Evolutionary conservation across 257 asterid genomes (phyloP).

Genomic region (Fraxinus cuspidata): DNA sequence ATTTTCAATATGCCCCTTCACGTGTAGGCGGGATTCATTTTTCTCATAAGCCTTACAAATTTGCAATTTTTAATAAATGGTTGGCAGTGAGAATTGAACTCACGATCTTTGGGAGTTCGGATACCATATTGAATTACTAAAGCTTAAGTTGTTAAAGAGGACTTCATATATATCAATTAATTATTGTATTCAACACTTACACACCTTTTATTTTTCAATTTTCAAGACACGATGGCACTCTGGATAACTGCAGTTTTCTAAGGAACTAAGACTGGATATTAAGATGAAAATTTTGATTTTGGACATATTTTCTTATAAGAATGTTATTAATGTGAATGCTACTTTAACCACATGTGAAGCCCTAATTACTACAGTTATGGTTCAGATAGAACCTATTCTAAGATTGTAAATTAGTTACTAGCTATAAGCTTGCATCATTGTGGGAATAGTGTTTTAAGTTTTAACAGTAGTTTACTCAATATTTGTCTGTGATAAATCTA

Average conservation of each 20-base stretch:
- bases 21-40: no score
- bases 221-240: background rate
- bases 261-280: background rate
- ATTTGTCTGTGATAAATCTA: background rate
- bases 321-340: background rate
- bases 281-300: background rate
- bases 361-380: background rate
- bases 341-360: background rate
- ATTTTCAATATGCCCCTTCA: no score
- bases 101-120: no score
- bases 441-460: background rate
- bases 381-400: conserved; percentile 4
- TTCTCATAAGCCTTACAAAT: no score
- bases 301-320: background rate
- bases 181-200: no score
- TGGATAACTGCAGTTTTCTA: background rate
- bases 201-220: no score
- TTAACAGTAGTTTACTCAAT: background rate
- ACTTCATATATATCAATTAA: no score
- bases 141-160: no score
- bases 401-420: background rate
- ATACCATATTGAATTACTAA: no score
- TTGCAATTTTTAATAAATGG: no score
- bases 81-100: no score
- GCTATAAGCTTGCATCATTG: background rate